These are phyloP conservation scores for Protea cynaroides DNA, from an alignment of 164 flowering plant genomes.

Conservation along the genomic window DNA sequence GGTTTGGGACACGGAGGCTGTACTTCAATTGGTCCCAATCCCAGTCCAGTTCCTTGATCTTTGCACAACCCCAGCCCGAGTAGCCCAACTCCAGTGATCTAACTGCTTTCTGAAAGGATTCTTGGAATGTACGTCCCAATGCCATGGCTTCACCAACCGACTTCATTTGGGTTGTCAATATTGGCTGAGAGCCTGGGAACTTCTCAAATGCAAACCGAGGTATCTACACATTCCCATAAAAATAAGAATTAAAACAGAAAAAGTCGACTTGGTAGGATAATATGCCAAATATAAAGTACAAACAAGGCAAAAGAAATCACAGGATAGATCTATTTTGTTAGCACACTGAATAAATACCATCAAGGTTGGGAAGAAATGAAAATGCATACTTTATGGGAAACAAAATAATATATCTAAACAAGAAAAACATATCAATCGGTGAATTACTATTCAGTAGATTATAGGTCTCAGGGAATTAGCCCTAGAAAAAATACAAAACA, in stretches of 20 bases:
- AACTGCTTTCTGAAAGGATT: constrained; percentile 94
- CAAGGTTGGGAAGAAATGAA: not conserved
- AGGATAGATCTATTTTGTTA: too few relatives aligned
- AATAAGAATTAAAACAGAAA: not conserved
- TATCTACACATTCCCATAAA: constrained; percentile 51
- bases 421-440: not conserved
- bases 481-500: too few relatives aligned
- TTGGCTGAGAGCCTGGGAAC: constrained; percentile 88
- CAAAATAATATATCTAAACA: not conserved
- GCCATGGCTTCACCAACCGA: constrained; percentile 99
- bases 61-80: constrained; percentile 90
- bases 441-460: too few relatives aligned
- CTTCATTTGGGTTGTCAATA: constrained; percentile 95
- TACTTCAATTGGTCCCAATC: constrained; percentile 89
- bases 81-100: constrained; percentile 79
- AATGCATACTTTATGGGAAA: too few relatives aligned
- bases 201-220: constrained; percentile 99
- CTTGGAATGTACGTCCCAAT: constrained; percentile 95
- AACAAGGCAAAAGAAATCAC: not conserved
- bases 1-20: constrained; percentile 80
- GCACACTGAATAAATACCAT: not conserved
- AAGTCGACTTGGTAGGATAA: not conserved
- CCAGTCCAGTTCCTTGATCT: constrained; percentile 71
- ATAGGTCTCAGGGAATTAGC: too few relatives aligned
- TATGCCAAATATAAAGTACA: not conserved